Conservation (phyloP, 1,284 basidiomycete species). For the Nidula niveotomentosa region DNA sequence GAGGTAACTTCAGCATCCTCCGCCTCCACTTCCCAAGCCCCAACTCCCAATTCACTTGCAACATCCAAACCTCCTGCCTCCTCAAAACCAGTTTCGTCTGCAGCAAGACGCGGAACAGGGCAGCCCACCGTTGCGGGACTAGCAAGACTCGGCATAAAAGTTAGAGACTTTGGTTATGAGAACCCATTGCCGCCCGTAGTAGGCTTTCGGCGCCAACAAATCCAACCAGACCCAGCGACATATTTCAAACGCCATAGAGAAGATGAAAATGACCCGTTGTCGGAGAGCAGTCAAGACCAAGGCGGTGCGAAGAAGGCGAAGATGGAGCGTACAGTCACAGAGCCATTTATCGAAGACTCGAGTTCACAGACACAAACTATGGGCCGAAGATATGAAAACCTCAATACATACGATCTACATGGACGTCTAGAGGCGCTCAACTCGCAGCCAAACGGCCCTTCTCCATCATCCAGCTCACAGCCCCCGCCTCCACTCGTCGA, state of each 20-base stretch:
- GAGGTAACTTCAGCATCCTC: not conserved
- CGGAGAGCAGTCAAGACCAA: no score
- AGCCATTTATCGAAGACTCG: no score
- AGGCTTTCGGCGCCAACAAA: conserved; percentile 39
- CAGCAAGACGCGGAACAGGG: conserved; percentile 1
- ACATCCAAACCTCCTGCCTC: no score
- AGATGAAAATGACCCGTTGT: conserved; percentile 13
- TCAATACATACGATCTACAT: no score
- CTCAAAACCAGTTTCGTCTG: no score
- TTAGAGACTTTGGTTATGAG: conserved; percentile 73
- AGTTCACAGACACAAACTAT: no score
- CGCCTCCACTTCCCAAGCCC: conserved; percentile 1
- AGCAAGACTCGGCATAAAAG: conserved; percentile 54
- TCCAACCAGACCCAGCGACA: conserved; percentile 20
- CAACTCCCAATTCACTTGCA: not conserved
- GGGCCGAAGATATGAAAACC: no score
- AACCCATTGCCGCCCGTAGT: conserved; percentile 52
- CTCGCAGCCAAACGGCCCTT: not conserved
- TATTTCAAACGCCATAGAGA: conserved; percentile 9
- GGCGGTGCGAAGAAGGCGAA: no score
- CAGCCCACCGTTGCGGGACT: conserved; percentile 39
- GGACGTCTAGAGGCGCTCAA: not conserved
- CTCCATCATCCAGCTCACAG: conserved; percentile 7
- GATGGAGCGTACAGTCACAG: no score
- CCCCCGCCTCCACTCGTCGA: conserved; percentile 21